Evolutionary conservation across 805 yeast genomes (phyloP).

Genomic region (Candida sphagnicola): DNA sequence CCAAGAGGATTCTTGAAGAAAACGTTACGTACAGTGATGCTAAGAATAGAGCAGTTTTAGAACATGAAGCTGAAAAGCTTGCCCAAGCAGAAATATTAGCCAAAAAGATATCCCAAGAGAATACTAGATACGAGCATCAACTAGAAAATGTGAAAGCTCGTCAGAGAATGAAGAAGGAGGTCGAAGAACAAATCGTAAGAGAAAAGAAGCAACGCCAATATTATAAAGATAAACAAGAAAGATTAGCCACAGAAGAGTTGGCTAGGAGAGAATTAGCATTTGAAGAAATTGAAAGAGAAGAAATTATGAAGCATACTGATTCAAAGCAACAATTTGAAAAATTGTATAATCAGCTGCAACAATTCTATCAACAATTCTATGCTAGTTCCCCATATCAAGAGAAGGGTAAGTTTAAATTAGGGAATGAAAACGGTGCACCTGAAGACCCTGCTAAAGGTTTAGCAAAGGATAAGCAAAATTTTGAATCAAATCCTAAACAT

Average conservation of each 20-base stretch:
- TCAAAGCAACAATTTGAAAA: constrained; percentile 7
- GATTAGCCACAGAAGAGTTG: constrained; percentile 4
- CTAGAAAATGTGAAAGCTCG: background rate
- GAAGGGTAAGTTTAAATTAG: background rate
- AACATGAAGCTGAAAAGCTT: constrained; percentile 1
- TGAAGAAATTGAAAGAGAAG: constrained; percentile 6
- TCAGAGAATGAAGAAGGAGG: constrained; percentile 5
- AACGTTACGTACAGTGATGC: background rate
- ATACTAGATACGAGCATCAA: constrained; percentile 4
- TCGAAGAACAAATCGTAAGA: constrained; percentile 1
- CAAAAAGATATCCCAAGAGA: constrained; percentile 10
- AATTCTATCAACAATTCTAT: constrained; percentile 19
- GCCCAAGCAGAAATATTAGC: constrained; percentile 13
- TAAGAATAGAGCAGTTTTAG: background rate
- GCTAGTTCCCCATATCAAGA: constrained; percentile 8
- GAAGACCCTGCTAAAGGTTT: constrained; percentile 17
- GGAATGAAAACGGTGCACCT: constrained; percentile 2
- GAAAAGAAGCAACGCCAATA: constrained; percentile 3
- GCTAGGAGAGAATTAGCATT: constrained; percentile 5
- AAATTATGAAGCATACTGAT: constrained; percentile 4
- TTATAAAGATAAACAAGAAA: constrained; percentile 5
- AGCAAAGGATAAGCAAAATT: constrained; percentile 8
- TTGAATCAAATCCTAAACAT: constrained; percentile 9
- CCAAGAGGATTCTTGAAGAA: background rate
- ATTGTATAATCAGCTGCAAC: constrained; percentile 19